Base-by-base conservation (phyloP, 2,329 filamentous ascomycete species). In the Aurifilum marmelostoma region DNA sequence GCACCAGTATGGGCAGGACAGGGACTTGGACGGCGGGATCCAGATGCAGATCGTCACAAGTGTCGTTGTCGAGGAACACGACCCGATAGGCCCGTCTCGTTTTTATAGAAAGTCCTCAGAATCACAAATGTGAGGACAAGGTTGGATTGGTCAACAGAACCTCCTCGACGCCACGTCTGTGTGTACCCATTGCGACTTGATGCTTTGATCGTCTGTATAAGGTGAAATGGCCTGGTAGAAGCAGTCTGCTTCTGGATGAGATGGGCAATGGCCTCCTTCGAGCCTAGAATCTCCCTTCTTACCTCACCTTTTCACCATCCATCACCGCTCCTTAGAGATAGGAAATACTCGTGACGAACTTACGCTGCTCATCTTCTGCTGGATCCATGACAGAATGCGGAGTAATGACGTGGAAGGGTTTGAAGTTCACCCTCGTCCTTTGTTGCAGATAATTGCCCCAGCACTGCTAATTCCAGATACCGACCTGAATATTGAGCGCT, bases 31-130 rank as follows among this genome's bases (percentile, higher is more conserved):
- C 16, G 63, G 63, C 11, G 70, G 68, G 2, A 72, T 78, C 6
- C 75, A 77, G 69, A 75, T 78, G 75, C 76, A 78, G 58, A 71
- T 73, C 43, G 74, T 77, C 9, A 78, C 77, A 2, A 76, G 72
- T 9, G 77, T 78, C 18, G 76, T 77, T 29, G 74, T 78, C n/a
- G 76, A 77, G 66, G 69, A 70, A n/a, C 72, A 74, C 8, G 61
- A 43, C 16, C 66, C 39, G 32, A 34, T 18, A 4, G 27, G 54
- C 11, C 63, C 43, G 9, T 61, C 69, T 9, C 52, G 59, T 27
- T 50, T 52, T 41, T 56, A 24, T 29, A 58, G 21, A 47, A 69
- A n/a, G 32, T 67, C 69, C 8, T 47, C 63, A 21, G 67, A 60
- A 21, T 68, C 67, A n/a, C 29, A 32, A 32, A 62, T 62, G 11